Evolutionary conservation across 768 basidiomycete species (phyloP), one percentile per base, ranked within the genome.

Genomic region (Mycena leptocephala): DNA sequence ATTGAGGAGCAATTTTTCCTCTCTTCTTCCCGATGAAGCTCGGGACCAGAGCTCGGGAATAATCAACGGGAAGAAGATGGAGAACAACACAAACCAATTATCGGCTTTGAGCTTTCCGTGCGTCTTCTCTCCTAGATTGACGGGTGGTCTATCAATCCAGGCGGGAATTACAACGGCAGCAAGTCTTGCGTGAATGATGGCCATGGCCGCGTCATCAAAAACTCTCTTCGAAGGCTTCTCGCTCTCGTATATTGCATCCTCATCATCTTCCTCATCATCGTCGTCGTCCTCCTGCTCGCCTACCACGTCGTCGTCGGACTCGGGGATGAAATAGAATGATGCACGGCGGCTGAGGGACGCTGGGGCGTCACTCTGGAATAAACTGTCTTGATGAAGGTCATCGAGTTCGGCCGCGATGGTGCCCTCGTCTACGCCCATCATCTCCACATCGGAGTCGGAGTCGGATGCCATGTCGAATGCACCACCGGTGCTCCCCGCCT

Each of bases 81-180:
- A 46, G 64, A 73, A 65, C 30, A 73, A 16, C 16, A 73, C 72
- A 41, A 70, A 32, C 78, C 79, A 80, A 51, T 80, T 78, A 32
- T 80, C 78, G n/a, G 78, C 78, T 39, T 78, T 79, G 18, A 80
- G 61, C 43, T 79, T 79, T 30, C 78, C 79, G 18, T 79, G 78
- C 14, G 66, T 11, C 16, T 73, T 70, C 24, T 78, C 75, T 32
- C 79, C 78, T n/a, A 79, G 68, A 26, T 80, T 79, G n/a, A 63
- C 70, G 13, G 78, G 79, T 33, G 64, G 72, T 18, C 65, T 61
- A 35, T 69, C 68, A 22, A 79, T 70, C 75, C 75, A 78, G 7
- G 65, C 35, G 2, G 79, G 79, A 16, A 78, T 43, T 3, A 33
- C 48, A 33, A 75, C 74, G 5, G 0, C 48, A 18, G 74, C 67